Evolutionary conservation across 2,329 filamentous ascomycete genomes (phyloP).

Genomic region (Colletotrichum brevisporum): DNA sequence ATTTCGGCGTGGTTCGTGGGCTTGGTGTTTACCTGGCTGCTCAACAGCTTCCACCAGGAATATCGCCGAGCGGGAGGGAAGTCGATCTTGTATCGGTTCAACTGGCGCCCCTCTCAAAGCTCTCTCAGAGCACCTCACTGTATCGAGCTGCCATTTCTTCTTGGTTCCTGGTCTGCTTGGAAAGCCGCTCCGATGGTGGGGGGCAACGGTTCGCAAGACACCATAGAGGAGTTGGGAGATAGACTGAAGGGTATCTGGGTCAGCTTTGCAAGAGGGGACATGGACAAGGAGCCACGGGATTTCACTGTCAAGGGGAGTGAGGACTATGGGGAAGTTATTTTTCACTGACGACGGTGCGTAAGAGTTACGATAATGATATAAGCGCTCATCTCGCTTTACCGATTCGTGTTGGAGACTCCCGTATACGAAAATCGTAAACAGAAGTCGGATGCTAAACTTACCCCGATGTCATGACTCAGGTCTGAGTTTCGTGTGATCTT

Average conservation of each 20-base stretch:
- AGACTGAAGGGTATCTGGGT: conserved; percentile 39
- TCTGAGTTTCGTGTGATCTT: too few relatives aligned
- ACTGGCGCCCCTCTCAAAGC: conserved; percentile 27
- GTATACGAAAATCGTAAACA: too few relatives aligned
- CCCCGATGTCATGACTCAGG: too few relatives aligned
- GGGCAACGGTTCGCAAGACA: conserved; percentile 9
- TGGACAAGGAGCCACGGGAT: not conserved
- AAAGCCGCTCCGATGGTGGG: conserved; percentile 42
- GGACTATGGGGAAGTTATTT: not conserved
- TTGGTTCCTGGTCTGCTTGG: conserved; percentile 40
- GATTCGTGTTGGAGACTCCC: too few relatives aligned
- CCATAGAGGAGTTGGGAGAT: conserved; percentile 31
- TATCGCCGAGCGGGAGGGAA: conserved; percentile 4
- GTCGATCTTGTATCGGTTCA: conserved; percentile 27
- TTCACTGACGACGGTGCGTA: not conserved
- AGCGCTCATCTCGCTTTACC: too few relatives aligned
- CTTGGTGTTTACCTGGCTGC: conserved; percentile 13
- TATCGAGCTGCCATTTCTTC: conserved; percentile 41
- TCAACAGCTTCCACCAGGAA: conserved; percentile 6
- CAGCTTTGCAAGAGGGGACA: conserved; percentile 35
- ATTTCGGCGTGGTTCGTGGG: conserved; percentile 24
- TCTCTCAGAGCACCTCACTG: conserved; percentile 39
- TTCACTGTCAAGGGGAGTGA: conserved; percentile 1
- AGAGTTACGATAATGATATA: not conserved
- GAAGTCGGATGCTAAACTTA: too few relatives aligned